Conservation (phyloP, 768 basidiomycete species). For the Collybia nuda region DNA sequence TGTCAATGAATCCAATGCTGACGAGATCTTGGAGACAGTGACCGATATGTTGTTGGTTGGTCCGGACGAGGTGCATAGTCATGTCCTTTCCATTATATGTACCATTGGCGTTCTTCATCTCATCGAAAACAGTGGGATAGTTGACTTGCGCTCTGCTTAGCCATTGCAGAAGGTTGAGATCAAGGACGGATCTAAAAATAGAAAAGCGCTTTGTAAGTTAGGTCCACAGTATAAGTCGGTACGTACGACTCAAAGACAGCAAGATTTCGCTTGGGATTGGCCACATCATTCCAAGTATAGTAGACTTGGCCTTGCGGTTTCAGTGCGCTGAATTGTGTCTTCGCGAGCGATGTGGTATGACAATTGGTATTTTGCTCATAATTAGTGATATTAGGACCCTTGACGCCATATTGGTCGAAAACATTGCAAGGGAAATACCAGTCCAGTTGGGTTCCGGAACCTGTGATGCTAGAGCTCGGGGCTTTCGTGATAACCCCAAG, state of each 20-base stretch:
- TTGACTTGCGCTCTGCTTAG: slow-evolving; percentile 77
- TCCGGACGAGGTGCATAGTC: slow-evolving; percentile 81
- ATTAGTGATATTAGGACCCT: slow-evolving; percentile 62
- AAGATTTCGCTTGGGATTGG: slow-evolving; percentile 67
- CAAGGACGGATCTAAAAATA: slow-evolving; percentile 72
- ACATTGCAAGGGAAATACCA: slow-evolving; percentile 99
- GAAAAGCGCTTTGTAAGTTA: not conserved
- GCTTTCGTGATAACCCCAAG: slow-evolving; percentile 73
- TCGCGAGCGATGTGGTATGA: slow-evolving; percentile 60
- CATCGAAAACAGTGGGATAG: slow-evolving; percentile 82
- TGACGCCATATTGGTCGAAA: slow-evolving; percentile 67
- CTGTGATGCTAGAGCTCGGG: slow-evolving; percentile 67
- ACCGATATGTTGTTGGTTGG: slow-evolving; percentile 64
- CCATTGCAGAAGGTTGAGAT: slow-evolving; percentile 84
- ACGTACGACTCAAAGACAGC: slow-evolving; percentile 95
- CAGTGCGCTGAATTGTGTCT: slow-evolving; percentile 49
- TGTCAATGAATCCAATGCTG: slow-evolving; percentile 92
- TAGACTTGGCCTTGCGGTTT: slow-evolving; percentile 81
- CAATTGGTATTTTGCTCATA: slow-evolving; percentile 71
- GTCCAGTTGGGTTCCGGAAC: slow-evolving; percentile 59
- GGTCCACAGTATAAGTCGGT: not conserved
- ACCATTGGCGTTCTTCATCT: slow-evolving; percentile 65
- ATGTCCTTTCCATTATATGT: slow-evolving; percentile 84
- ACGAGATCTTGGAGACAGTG: slow-evolving; percentile 85
- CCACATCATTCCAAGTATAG: slow-evolving; percentile 89